These are phyloP conservation scores for Penicillium sp. DNA, from an alignment of 2,329 filamentous ascomycete genomes.

Conservation along the genomic window DNA sequence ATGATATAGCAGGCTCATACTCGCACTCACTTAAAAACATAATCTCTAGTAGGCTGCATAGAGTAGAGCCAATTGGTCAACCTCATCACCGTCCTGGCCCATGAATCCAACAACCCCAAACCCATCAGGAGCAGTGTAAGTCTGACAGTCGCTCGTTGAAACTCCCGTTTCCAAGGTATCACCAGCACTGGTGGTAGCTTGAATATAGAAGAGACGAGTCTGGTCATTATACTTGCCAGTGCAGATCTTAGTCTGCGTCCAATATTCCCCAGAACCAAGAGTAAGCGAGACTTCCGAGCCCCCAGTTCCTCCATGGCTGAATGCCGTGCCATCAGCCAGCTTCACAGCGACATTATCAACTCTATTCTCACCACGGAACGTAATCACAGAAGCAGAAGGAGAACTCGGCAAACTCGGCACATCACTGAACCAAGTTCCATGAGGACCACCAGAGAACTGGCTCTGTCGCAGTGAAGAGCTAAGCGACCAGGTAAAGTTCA, in stretches of 20 bases:
- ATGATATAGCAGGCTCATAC: no score
- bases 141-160: constrained; percentile 50
- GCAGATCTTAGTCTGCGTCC: constrained; percentile 54
- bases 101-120: constrained; percentile 58
- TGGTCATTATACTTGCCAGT: constrained; percentile 48
- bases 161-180: constrained; percentile 49
- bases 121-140: constrained; percentile 49
- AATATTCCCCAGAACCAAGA: constrained; percentile 51
- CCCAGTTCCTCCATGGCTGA: constrained; percentile 58
- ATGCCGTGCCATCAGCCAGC: constrained; percentile 50
- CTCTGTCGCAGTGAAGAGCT: constrained; percentile 53
- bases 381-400: constrained; percentile 32
- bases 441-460: constrained; percentile 29
- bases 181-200: constrained; percentile 55
- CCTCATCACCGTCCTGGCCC: constrained; percentile 56
- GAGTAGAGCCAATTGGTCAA: constrained; percentile 54
- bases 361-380: constrained; percentile 51
- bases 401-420: constrained; percentile 41
- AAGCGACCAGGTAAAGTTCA: constrained; percentile 37
- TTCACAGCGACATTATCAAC: constrained; percentile 55
- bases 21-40: no score
- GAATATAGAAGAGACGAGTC: constrained; percentile 59
- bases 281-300: constrained; percentile 48
- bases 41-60: constrained; percentile 18
- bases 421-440: constrained; percentile 57